Percentiles rank a stretch among this genome's conserved stretches.
Evolutionary conservation across 2,329 filamentous ascomycete species (phyloP).

Genomic region (Penicillium thymicola): DNA sequence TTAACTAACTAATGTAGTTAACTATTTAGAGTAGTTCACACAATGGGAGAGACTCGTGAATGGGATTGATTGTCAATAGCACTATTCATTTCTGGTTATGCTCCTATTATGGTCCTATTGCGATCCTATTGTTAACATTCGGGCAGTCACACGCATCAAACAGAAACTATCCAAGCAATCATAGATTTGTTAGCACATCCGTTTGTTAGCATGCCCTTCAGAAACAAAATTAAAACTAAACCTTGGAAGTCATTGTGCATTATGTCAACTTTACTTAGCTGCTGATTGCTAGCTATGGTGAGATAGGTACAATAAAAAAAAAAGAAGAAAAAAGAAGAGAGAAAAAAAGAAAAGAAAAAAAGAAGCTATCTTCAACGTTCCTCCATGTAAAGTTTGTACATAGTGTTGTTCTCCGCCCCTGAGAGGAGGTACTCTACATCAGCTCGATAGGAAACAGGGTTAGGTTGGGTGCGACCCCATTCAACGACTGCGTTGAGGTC

Average conservation of each 20-base stretch:
- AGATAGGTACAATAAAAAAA: background rate
- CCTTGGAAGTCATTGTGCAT: background rate
- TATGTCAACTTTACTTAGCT: background rate
- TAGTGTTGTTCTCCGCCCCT: background rate
- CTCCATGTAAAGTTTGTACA: background rate
- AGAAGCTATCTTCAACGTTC: background rate
- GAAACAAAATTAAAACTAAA: background rate
- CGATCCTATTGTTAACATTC: background rate
- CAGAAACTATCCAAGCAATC: background rate
- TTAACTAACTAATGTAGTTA: too few species aligned
- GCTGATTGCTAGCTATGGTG: background rate
- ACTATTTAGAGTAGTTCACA: background rate
- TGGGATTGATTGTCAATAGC: background rate
- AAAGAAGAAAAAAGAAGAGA: background rate
- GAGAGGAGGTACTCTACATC: conserved; percentile 13
- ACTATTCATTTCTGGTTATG: background rate
- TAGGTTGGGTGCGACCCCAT: background rate
- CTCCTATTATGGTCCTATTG: background rate
- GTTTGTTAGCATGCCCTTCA: background rate
- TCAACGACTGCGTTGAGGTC: conserved; percentile 15
- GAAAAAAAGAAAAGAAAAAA: background rate
- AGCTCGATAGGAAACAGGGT: background rate
- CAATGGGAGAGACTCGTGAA: conserved; percentile 1
- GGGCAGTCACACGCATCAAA: background rate
- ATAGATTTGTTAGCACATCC: background rate